Conservation (phyloP, 2,329 filamentous ascomycete species). For the Penicillium verrucosum region DNA sequence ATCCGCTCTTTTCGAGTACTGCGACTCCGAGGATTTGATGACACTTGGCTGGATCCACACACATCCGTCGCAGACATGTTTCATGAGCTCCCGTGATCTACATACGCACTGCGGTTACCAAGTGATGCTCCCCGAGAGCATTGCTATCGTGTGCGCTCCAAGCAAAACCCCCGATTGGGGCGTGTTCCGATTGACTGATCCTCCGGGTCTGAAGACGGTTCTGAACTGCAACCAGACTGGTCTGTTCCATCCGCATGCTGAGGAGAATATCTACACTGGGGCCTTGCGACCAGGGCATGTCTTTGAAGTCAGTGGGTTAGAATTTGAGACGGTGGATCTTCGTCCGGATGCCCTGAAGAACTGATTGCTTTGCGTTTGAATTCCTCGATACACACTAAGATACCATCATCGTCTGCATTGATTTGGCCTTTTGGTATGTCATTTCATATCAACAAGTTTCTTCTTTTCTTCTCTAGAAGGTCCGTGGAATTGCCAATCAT, state of each 20-base stretch:
- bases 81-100: constrained; percentile 91
- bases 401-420: constrained; percentile 13
- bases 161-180: constrained; percentile 73
- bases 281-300: constrained; percentile 70
- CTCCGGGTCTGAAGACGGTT: constrained; percentile 83
- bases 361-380: constrained; percentile 3
- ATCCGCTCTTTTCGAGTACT: constrained; percentile 80
- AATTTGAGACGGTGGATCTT: constrained; percentile 67
- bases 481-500: not conserved
- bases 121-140: constrained; percentile 92
- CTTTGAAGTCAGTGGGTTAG: constrained; percentile 62
- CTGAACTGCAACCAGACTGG: constrained; percentile 72
- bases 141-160: constrained; percentile 94
- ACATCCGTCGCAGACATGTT: constrained; percentile 93
- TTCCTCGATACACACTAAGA: constrained; percentile 15
- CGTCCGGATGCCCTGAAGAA: constrained; percentile 25
- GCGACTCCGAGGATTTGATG: constrained; percentile 76
- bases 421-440: not conserved
- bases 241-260: constrained; percentile 75
- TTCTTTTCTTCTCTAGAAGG: not conserved
- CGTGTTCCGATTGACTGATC: constrained; percentile 88
- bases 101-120: constrained; percentile 95
- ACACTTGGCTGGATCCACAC: constrained; percentile 97
- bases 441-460: not conserved
- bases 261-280: constrained; percentile 73